Conservation (phyloP, 2,329 filamentous ascomycete species). For the Thielaviopsis musarum region DNA sequence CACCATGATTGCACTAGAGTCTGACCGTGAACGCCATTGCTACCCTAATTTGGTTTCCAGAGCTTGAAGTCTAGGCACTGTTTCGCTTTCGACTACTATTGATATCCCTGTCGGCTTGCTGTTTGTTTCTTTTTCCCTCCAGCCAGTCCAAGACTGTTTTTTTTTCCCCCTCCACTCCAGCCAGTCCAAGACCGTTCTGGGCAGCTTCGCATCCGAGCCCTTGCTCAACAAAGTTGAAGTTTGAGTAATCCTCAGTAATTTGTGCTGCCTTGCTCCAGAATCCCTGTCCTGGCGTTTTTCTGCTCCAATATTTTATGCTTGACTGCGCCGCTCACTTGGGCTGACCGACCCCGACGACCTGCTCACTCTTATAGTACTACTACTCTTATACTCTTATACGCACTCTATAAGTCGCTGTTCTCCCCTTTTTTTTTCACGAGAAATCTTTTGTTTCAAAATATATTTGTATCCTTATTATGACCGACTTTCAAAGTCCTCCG, state of each 20-base stretch:
- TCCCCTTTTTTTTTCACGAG: not conserved
- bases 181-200: too few species aligned
- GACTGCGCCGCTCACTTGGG: not conserved
- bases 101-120: too few species aligned
- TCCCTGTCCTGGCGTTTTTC: not conserved
- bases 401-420: not conserved
- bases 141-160: too few species aligned
- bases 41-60: not conserved
- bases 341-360: not conserved
- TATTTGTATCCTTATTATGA: constrained; percentile 17
- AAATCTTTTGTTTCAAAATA: not conserved
- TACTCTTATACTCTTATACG: not conserved
- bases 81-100: too few species aligned
- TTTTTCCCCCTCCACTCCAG: too few species aligned
- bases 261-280: not conserved
- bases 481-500: constrained; percentile 29
- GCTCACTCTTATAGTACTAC: not conserved
- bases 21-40: not conserved
- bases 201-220: not conserved
- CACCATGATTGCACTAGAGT: not conserved
- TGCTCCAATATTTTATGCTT: not conserved
- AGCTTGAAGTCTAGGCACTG: too few species aligned
- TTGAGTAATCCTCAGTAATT: not conserved
- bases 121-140: too few species aligned
- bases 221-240: not conserved